A percentile compares a stretch with the other conserved stretches of the same genome.
Evolutionary conservation across 352 stramenopile species (phyloP).

Genomic region (Phytopythium helicoides): DNA sequence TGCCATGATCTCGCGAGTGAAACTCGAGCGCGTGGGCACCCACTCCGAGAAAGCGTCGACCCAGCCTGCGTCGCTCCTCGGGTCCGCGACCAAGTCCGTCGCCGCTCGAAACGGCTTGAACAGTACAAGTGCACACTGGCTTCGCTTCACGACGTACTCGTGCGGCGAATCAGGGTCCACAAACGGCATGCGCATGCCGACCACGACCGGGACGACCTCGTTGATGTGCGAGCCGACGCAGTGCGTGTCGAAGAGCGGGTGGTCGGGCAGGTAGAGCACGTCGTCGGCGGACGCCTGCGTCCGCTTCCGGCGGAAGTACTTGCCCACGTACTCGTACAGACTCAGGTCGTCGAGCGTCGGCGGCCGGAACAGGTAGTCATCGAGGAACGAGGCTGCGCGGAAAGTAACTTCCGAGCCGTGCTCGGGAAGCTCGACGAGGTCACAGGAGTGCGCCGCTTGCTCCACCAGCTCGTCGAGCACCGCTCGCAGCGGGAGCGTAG

Average conservation of each 20-base stretch:
- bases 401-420: neutral
- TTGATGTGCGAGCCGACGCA: neutral
- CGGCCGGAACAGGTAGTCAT: neutral
- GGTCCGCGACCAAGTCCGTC: neutral
- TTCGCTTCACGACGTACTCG: neutral
- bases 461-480: neutral
- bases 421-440: neutral
- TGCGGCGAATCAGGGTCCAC: neutral
- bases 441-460: neutral
- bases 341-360: neutral
- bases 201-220: neutral
- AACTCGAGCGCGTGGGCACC: neutral
- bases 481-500: neutral
- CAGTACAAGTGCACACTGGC: neutral
- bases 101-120: too few species aligned
- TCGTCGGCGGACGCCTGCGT: neutral
- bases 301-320: neutral
- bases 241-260: neutral
- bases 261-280: neutral
- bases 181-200: neutral
- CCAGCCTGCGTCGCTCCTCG: neutral
- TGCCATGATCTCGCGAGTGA: constrained; percentile 4
- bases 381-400: too few species aligned
- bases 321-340: neutral
- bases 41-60: neutral